These are phyloP conservation scores for Alternaria burnsii DNA, from an alignment of 2,329 filamentous ascomycete genomes.

Conservation along the genomic window DNA sequence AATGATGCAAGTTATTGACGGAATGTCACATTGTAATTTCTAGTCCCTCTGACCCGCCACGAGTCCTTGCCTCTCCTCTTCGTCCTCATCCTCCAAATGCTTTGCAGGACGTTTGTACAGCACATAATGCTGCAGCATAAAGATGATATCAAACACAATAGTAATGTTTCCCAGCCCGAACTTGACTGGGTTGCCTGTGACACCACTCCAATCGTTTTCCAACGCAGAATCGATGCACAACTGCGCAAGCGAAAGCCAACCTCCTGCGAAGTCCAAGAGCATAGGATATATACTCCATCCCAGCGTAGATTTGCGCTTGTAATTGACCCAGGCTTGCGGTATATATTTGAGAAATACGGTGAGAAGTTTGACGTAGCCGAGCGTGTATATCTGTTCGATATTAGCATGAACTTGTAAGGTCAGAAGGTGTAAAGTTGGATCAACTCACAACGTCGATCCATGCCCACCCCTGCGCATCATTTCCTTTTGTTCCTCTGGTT, in stretches of 20 bases:
- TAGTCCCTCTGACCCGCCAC: slow-evolving; percentile 20
- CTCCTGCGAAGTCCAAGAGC: slow-evolving; percentile 82
- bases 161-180: slow-evolving; percentile 85
- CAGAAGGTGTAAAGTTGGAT: slow-evolving; percentile 61
- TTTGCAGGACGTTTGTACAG: slow-evolving; percentile 65
- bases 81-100: slow-evolving; percentile 38
- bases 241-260: slow-evolving; percentile 81
- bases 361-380: slow-evolving; percentile 88
- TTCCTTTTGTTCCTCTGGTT: slow-evolving; percentile 53
- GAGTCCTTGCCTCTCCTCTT: slow-evolving; percentile 37
- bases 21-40: not conserved
- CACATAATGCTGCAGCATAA: slow-evolving; percentile 88
- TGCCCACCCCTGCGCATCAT: slow-evolving; percentile 63
- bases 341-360: slow-evolving; percentile 93
- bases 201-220: slow-evolving; percentile 86
- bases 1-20: not conserved
- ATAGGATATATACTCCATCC: slow-evolving; percentile 91
- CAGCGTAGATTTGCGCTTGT: slow-evolving; percentile 80
- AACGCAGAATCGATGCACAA: slow-evolving; percentile 84
- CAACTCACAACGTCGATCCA: slow-evolving; percentile 69
- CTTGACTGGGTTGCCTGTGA: slow-evolving; percentile 92
- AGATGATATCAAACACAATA: slow-evolving; percentile 85
- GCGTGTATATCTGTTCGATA: slow-evolving; percentile 62
- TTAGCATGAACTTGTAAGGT: not conserved
- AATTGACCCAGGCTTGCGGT: slow-evolving; percentile 76